Evolutionary conservation across 257 asterid species (phyloP), one percentile per base, ranked within the genome.

Genomic region (Plantago elongata): DNA sequence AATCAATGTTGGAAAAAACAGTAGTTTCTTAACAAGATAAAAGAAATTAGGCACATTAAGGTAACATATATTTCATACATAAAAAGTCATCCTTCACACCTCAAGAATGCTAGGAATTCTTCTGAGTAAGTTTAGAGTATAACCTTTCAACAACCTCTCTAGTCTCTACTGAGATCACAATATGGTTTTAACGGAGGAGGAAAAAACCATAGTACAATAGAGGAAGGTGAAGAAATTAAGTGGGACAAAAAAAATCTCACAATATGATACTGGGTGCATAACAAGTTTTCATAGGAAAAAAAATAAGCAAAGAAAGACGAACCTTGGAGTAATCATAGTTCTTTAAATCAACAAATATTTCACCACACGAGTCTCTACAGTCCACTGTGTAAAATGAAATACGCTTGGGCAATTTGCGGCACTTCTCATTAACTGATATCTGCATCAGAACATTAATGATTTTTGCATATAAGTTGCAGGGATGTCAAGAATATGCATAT

Each of bases 341-440:
- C 81, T 93, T 95, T 87, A 93, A 82, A 78, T 93, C 99, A 68
- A 89, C 91, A 75, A 93, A 93, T 69, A 93, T 79, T 83, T 93
- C 99, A 51, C 95, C 99, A 60, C 99, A 93, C 3, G 90, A 84
- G 73, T 83, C 99, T 75, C 96, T 86, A 75, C 96, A 89, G 68
- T 93, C 96, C 67, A 93, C 96, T 13, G 85, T 60, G 70, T 93
- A 93, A 81, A 89, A 93, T 45, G 96, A 85, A 52, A 83, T 76
- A 13, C 94, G 96, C 73, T 83, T 93, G 54, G 75, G 72, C 61
- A 57, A 73, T 75, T 82, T 87, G 79, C 93, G 99, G 60, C 99
- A 93, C 80, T 84, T 89, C 63, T 84, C 92, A 57, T 93, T 93
- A 63, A 83, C 86, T 50, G 83, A 82, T 78, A 74, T 80, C 99